Conservation (phyloP, 2,329 filamentous ascomycete species). For the Fusarium nodosum region DNA sequence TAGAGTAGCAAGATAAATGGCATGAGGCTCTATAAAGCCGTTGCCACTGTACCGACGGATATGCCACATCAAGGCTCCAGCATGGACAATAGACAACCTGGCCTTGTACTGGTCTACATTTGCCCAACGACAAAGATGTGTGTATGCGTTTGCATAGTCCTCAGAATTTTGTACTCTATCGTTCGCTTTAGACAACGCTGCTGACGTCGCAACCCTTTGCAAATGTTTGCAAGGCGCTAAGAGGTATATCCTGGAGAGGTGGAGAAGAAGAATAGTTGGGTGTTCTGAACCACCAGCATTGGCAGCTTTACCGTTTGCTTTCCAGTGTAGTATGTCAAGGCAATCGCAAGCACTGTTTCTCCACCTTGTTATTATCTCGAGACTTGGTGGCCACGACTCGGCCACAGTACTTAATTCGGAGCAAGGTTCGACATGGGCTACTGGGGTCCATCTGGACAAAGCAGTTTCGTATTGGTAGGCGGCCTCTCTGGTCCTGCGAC, state of each 20-base stretch:
- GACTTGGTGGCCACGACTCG: slow-evolving; percentile 34
- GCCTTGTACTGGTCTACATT: slow-evolving; percentile 42
- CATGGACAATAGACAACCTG: slow-evolving; percentile 35
- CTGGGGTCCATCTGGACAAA: slow-evolving; percentile 34
- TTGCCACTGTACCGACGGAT: slow-evolving; percentile 37
- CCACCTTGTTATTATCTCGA: slow-evolving; percentile 36
- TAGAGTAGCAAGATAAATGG: slow-evolving; percentile 34
- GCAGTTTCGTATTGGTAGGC: slow-evolving; percentile 21
- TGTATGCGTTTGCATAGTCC: slow-evolving; percentile 24
- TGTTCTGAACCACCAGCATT: slow-evolving; percentile 38
- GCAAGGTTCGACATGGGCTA: slow-evolving; percentile 30
- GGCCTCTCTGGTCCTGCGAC: slow-evolving; percentile 28
- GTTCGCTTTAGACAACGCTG: background rate
- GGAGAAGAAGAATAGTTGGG: slow-evolving; percentile 40
- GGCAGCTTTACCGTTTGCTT: slow-evolving; percentile 36
- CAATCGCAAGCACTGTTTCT: slow-evolving; percentile 41
- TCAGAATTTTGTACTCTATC: background rate
- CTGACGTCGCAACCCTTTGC: slow-evolving; percentile 18
- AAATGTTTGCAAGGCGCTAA: slow-evolving; percentile 34
- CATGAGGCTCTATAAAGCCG: slow-evolving; percentile 35
- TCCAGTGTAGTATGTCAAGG: slow-evolving; percentile 42
- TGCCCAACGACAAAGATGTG: slow-evolving; percentile 31
- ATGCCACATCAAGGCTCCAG: slow-evolving; percentile 39
- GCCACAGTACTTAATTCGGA: slow-evolving; percentile 1
- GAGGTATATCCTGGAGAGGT: slow-evolving; percentile 36